phyloP scores from a whole-genome alignment of 371 early-diverging fungal species.

The Umbelopsis sp. region DNA sequence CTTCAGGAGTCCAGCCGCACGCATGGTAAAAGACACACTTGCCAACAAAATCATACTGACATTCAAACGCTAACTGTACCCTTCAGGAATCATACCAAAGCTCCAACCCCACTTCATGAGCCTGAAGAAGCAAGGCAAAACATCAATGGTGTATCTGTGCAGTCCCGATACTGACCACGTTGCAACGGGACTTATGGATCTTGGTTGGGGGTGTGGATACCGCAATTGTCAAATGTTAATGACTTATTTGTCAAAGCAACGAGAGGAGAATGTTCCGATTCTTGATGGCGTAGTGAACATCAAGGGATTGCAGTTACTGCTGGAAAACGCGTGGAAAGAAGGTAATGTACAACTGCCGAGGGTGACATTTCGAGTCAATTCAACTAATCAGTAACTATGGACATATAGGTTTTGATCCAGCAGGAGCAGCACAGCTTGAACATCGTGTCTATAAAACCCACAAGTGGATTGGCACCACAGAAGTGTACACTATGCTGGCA shows the following conservation, averaged over 20 bases:
- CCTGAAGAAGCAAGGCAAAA: conserved; percentile 32
- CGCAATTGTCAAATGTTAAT: conserved; percentile 76
- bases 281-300: conserved; percentile 53
- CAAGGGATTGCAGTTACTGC: conserved; percentile 55
- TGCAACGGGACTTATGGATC: conserved; percentile 51
- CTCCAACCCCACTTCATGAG: conserved; percentile 42
- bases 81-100: conserved; percentile 47
- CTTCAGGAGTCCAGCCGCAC: conserved; percentile 9
- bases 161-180: conserved; percentile 51
- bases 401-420: conserved; percentile 60
- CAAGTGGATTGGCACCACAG: conserved; percentile 85
- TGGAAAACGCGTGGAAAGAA: conserved; percentile 74
- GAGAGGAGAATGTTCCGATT: conserved; percentile 32
- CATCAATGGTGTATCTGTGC: conserved; percentile 43
- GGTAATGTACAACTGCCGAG: conserved; percentile 28
- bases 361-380: neutral
- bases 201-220: conserved; percentile 83
- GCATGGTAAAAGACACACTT: neutral
- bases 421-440: conserved; percentile 67
- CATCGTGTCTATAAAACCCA: conserved; percentile 61
- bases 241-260: conserved; percentile 51
- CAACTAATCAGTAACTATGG: neutral
- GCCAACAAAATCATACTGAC: neutral
- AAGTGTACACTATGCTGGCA: conserved; percentile 66
- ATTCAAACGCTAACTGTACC: neutral